phyloP scores from a whole-genome alignment of 176 grass and related monocot species.

The Rhynchospora breviuscula region DNA sequence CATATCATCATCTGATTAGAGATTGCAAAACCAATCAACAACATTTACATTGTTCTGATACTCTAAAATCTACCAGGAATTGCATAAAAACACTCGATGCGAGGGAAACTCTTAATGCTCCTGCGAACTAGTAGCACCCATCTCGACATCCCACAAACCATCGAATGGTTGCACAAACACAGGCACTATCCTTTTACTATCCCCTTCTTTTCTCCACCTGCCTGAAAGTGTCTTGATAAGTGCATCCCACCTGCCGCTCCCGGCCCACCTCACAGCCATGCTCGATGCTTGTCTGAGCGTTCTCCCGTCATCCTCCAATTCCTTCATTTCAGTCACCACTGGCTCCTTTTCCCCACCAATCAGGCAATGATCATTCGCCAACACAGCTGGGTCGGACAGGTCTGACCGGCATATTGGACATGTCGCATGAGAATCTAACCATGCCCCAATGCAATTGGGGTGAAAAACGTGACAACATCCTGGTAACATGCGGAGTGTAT shows the following conservation, averaged over 20 bases:
- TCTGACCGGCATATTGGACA: conserved; percentile 57
- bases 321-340: conserved; percentile 13
- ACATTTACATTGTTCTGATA: background rate
- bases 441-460: conserved; percentile 45
- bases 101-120: background rate
- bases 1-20: background rate
- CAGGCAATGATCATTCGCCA: conserved; percentile 15
- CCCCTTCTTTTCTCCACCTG: conserved; percentile 17
- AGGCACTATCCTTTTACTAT: conserved; percentile 9
- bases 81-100: background rate
- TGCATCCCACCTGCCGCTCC: conserved; percentile 15
- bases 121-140: background rate
- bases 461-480: conserved; percentile 61
- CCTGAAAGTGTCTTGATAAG: conserved; percentile 15
- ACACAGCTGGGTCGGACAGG: conserved; percentile 27
- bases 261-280: background rate
- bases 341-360: background rate
- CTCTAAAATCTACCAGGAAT: background rate
- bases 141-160: background rate
- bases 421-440: conserved; percentile 49
- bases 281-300: background rate
- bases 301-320: background rate
- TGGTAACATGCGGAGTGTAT: conserved; percentile 49
- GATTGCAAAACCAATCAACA: background rate
- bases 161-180: background rate